Evolutionary conservation across 768 basidiomycete species (phyloP).

Genomic region (Tephrocybe sp.): DNA sequence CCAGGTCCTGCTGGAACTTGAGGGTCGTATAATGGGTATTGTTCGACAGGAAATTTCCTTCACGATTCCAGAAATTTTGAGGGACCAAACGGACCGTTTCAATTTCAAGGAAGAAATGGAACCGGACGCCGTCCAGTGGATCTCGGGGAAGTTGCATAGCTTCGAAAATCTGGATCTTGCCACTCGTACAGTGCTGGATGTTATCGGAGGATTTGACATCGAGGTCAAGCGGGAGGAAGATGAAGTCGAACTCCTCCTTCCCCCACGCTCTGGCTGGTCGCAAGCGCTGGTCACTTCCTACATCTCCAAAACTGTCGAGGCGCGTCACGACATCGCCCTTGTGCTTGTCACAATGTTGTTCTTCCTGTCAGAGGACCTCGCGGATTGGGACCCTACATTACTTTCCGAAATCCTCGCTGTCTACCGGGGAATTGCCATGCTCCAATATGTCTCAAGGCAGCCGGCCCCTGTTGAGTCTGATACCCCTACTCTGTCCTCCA

Average conservation of each 20-base stretch:
- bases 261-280: slow-evolving; percentile 59
- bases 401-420: slow-evolving; percentile 76
- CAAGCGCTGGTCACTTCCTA: slow-evolving; percentile 63
- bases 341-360: slow-evolving; percentile 65
- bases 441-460: slow-evolving; percentile 59
- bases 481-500: slow-evolving; percentile 12
- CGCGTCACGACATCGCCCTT: slow-evolving; percentile 73
- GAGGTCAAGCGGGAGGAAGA: slow-evolving; percentile 76
- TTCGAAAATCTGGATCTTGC: slow-evolving; percentile 55
- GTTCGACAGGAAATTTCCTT: slow-evolving; percentile 78
- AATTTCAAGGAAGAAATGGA: slow-evolving; percentile 57
- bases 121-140: slow-evolving; percentile 59
- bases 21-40: slow-evolving; percentile 58
- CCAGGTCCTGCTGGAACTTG: slow-evolving; percentile 52
- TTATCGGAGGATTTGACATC: slow-evolving; percentile 68
- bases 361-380: slow-evolving; percentile 65
- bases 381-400: slow-evolving; percentile 60
- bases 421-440: slow-evolving; percentile 73
- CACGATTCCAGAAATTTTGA: slow-evolving; percentile 71
- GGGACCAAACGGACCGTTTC: slow-evolving; percentile 56
- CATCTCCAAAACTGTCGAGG: slow-evolving; percentile 57
- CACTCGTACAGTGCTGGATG: slow-evolving; percentile 57
- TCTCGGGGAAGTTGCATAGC: slow-evolving; percentile 55
- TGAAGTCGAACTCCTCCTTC: slow-evolving; percentile 55
- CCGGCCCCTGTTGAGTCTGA: slow-evolving; percentile 40